Percentiles rank a stretch among this genome's conserved stretches.
Evolutionary conservation across 2,329 filamentous ascomycete species (phyloP).

Genomic region (Aspergillus fischeri): DNA sequence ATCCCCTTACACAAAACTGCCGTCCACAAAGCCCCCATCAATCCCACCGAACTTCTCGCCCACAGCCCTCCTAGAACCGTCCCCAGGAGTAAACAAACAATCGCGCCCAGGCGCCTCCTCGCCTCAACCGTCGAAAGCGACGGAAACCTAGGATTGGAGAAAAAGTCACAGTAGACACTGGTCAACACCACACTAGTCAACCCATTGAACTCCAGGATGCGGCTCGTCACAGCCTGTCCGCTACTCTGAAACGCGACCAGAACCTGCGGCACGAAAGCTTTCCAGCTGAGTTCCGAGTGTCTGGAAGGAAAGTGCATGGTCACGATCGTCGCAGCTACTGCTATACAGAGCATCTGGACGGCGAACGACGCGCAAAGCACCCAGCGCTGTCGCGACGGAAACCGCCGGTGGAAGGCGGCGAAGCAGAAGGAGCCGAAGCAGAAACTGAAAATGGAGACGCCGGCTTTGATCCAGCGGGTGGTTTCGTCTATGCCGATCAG

Average conservation of each 20-base stretch:
- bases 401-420: slow-evolving; percentile 61
- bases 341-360: slow-evolving; percentile 49
- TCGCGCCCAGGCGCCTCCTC: slow-evolving; percentile 50
- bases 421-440: slow-evolving; percentile 70
- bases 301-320: slow-evolving; percentile 44
- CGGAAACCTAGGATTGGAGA: slow-evolving; percentile 59
- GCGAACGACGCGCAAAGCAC: slow-evolving; percentile 50
- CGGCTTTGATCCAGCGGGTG: slow-evolving; percentile 65
- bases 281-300: slow-evolving; percentile 48
- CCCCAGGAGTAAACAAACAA: slow-evolving; percentile 50
- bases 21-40: slow-evolving; percentile 58
- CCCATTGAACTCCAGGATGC: slow-evolving; percentile 64
- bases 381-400: slow-evolving; percentile 39
- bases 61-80: slow-evolving; percentile 53
- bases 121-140: slow-evolving; percentile 42
- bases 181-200: slow-evolving; percentile 77
- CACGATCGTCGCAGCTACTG: slow-evolving; percentile 53
- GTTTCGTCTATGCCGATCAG: slow-evolving; percentile 52
- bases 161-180: slow-evolving; percentile 76
- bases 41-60: slow-evolving; percentile 49
- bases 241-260: slow-evolving; percentile 72
- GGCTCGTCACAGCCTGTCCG: slow-evolving; percentile 71
- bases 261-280: slow-evolving; percentile 62
- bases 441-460: slow-evolving; percentile 66
- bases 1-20: slow-evolving; percentile 54